A percentile compares a stretch with the other conserved stretches of the same genome.
Conservation (phyloP, 345 rosid species). For the Limnanthes douglasii region DNA sequence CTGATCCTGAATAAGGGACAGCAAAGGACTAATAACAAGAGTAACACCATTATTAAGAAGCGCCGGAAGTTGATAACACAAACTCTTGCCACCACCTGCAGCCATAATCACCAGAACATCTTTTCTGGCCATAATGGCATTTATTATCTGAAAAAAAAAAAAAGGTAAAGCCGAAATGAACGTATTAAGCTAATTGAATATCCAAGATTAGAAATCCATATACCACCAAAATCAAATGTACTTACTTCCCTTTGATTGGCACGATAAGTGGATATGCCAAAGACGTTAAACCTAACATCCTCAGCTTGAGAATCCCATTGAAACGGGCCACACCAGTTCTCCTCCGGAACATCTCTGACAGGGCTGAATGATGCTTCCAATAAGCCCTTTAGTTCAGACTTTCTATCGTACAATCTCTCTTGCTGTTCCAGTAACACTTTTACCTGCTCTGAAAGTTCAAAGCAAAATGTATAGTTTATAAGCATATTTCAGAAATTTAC, state of each 20-base stretch:
- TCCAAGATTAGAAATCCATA: not conserved
- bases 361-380: constrained; percentile 36
- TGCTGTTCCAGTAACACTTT: constrained; percentile 52
- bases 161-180: not conserved
- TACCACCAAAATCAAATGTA: not conserved
- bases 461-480: not conserved
- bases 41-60: constrained; percentile 53
- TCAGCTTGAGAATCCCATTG: constrained; percentile 85
- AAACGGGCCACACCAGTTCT: constrained; percentile 57
- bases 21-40: constrained; percentile 88
- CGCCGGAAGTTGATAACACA: constrained; percentile 93
- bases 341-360: constrained; percentile 12
- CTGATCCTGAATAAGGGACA: constrained; percentile 95
- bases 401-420: constrained; percentile 57
- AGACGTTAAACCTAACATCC: constrained; percentile 53
- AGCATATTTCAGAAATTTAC: not conserved
- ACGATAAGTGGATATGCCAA: constrained; percentile 67
- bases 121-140: constrained; percentile 67
- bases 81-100: constrained; percentile 98
- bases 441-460: constrained; percentile 35
- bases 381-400: constrained; percentile 44
- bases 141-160: constrained; percentile 40
- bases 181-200: not conserved
- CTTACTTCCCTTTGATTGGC: constrained; percentile 81
- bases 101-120: constrained; percentile 96